A percentile compares a stretch with the other conserved stretches of the same genome.
Evolutionary conservation across 371 early-diverging fungal species (phyloP).

Genomic region (Phascolomyces articulosus): DNA sequence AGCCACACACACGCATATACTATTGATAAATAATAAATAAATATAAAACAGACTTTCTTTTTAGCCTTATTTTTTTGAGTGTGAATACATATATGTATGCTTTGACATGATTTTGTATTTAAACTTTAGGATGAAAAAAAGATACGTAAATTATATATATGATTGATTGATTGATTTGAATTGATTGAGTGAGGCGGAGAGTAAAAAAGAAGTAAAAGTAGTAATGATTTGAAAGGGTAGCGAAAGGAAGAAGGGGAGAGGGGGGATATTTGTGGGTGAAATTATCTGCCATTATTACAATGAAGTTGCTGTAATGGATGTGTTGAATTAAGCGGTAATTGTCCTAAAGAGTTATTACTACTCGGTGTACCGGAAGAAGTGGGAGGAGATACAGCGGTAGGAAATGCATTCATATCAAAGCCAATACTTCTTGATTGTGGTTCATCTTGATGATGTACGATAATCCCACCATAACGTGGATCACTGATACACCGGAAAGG

Average conservation of each 20-base stretch:
- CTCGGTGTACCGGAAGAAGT: background rate
- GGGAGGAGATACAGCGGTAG: background rate
- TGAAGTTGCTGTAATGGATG: slow-evolving; percentile 8
- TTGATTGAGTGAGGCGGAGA: too few species aligned
- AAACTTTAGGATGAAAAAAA: too few species aligned
- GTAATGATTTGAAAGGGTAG: background rate
- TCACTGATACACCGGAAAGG: slow-evolving; percentile 29
- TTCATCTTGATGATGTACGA: slow-evolving; percentile 21
- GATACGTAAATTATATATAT: background rate
- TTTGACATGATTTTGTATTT: too few species aligned
- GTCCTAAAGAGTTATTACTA: background rate
- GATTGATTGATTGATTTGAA: too few species aligned
- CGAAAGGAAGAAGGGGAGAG: background rate
- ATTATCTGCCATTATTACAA: slow-evolving; percentile 8
- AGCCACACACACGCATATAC: too few species aligned
- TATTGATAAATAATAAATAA: too few species aligned
- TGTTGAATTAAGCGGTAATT: background rate
- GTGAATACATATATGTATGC: too few species aligned
- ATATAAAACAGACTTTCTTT: too few species aligned
- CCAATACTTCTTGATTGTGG: background rate
- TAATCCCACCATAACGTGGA: slow-evolving; percentile 24
- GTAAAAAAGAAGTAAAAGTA: background rate
- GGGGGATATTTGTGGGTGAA: background rate
- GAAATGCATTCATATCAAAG: background rate
- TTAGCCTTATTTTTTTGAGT: too few species aligned